Evolutionary conservation across 352 stramenopile species (phyloP), one percentile per base, ranked within the genome.

Genomic region (Blastocystis sp.): DNA sequence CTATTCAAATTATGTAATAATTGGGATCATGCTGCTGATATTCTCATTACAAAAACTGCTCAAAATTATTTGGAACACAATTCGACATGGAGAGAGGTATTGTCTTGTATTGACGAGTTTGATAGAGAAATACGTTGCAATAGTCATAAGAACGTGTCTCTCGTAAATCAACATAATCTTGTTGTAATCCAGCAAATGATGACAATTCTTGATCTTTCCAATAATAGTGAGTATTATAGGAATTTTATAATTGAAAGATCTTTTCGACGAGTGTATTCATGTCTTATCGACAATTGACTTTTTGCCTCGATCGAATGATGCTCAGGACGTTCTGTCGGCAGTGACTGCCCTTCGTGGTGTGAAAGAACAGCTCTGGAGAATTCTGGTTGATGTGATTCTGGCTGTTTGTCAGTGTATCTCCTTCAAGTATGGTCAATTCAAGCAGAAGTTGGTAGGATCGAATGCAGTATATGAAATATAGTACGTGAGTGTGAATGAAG

Each of bases 1-100:
- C 69, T 80, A 42, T 80, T 80, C 27, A 32, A 39, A 32, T 42
- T 80, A n/a, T 80, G 43, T 11, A 54, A 80, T 21, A 80, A 80
- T 37, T 80, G 29, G 21, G 35, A 80, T 24, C 39, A 61, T 37
- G 69, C 69, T 16, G 32, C 49, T 3, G 43, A 35, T 27, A 51
- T 80, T 12, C 42, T 80, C 0, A 59, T 80, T 5, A 58, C 9
- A 0, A 37, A 61, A 0, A n/a, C 35, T 24, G 32, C 11, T 39
- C 32, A n/a, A 4, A 77, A 32, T 49, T 35, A 56, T 16, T 32
- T 54, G 35, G 24, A 29, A 3, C 27, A 77, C 21, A 29, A 19
- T 29, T 16, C 0, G 11, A 49, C 27, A 4, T 54, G 27, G 65
- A 52, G 32, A 16, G 37, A 57, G 37, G 32, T 77, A 14, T 21